Evolutionary conservation across 805 yeast genomes (phyloP).

Genomic region (Barnettozyma vustinii): DNA sequence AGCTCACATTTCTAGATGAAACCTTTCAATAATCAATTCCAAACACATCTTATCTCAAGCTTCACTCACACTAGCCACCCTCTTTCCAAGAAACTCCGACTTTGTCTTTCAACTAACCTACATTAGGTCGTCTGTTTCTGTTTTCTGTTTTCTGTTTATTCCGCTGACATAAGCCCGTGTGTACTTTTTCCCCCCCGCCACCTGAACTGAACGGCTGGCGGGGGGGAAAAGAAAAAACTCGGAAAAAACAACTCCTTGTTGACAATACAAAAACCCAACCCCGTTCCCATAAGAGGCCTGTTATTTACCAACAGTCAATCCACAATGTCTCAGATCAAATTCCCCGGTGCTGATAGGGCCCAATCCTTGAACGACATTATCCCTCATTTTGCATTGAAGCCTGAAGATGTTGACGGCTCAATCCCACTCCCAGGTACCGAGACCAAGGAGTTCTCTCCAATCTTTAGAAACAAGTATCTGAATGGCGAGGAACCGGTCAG

Average conservation of each 20-base stretch:
- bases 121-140: too few species aligned
- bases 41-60: too few species aligned
- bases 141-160: too few species aligned
- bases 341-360: conserved; percentile 1
- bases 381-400: conserved; percentile 15
- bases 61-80: too few species aligned
- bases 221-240: not conserved
- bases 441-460: conserved; percentile 42
- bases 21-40: too few species aligned
- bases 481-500: conserved; percentile 28
- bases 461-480: conserved; percentile 41
- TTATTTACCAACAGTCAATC: not conserved
- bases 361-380: conserved; percentile 13
- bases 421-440: conserved; percentile 20
- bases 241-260: not conserved
- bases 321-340: conserved; percentile 9
- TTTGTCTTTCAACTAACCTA: too few species aligned
- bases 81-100: too few species aligned
- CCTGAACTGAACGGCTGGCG: too few species aligned
- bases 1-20: too few species aligned
- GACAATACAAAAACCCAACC: not conserved
- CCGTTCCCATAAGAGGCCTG: not conserved
- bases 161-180: too few species aligned
- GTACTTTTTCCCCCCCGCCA: too few species aligned
- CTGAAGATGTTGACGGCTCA: conserved; percentile 18